Evolutionary conservation across 2,329 filamentous ascomycete species (phyloP), one percentile per base, ranked within the genome.

Genomic region (Botryotinia convoluta): DNA sequence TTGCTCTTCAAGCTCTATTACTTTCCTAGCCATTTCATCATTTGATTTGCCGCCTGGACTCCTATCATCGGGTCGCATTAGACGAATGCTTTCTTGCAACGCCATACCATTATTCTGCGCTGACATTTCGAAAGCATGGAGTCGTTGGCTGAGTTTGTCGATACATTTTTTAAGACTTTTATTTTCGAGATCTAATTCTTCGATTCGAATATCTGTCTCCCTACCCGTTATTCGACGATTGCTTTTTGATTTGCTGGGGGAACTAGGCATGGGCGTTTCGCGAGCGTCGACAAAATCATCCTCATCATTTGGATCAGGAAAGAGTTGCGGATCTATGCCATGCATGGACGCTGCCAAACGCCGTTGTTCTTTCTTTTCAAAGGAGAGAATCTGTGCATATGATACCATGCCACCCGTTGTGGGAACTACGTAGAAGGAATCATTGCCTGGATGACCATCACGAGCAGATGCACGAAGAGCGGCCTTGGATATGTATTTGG

Each of bases 401-500:
- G 94, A 96, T 74, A 95, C 92, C 4, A 94, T 98, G 76, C 95
- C 94, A 8, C 96, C 95, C 29, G 93, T 94, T 0, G 93, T 93
- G 6, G 95, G 96, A 1, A 99, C 96, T 1, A 98, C 92, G 81
- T 98, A 98, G 84, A 99, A 99, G 14, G 93, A 96, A 78, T 93
- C 92, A 74, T 87, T 88, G 22, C 82, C 84, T 26, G 87, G 86
- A 42, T 90, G 87, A 0, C 89, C 89, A 44, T 91, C 91, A 72
- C 93, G 90, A 32, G 90, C 87, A 60, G 97, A 87, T 0, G 95
- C 93, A 69, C 91, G 89, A 71, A 98, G 87, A 5, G 95, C 93
- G 20, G 95, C 94, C 77, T 90, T 91, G 59, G 94, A 97, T 81
- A 97, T 97, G 44, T 97, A 89, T 74, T 91, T 92, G 77, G 89